Percentiles rank a stretch among this genome's conserved stretches.
Evolutionary conservation across 352 stramenopile genomes (phyloP).

Genomic region (Phytophthora nicotianae): DNA sequence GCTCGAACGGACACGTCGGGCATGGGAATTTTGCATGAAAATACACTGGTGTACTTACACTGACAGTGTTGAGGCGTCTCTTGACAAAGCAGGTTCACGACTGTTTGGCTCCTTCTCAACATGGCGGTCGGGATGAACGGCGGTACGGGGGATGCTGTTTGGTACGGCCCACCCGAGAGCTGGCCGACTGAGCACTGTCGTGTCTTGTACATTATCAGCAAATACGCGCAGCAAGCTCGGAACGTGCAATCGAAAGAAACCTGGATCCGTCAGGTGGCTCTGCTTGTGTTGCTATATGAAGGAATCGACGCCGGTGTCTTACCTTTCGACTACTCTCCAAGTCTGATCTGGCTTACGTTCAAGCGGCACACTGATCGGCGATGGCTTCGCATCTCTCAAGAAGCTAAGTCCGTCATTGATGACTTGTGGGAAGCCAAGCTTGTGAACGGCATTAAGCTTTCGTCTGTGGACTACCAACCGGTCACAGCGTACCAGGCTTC

Average conservation of each 20-base stretch:
- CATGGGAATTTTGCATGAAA: slow-evolving; percentile 30
- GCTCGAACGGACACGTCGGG: slow-evolving; percentile 2
- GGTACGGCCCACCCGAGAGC: slow-evolving; percentile 56
- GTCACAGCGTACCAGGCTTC: slow-evolving; percentile 96
- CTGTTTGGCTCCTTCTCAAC: slow-evolving; percentile 5
- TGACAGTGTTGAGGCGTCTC: slow-evolving; percentile 21
- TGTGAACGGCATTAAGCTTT: slow-evolving; percentile 95
- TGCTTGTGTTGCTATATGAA: slow-evolving; percentile 97
- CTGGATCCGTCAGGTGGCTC: slow-evolving; percentile 95
- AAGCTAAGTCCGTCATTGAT: slow-evolving; percentile 96
- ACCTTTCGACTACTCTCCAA: slow-evolving; percentile 96
- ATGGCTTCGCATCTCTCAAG: slow-evolving; percentile 94
- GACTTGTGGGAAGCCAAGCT: slow-evolving; percentile 95
- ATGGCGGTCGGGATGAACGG: slow-evolving; percentile 10
- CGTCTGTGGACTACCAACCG: slow-evolving; percentile 92
- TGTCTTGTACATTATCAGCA: slow-evolving; percentile 94
- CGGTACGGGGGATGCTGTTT: slow-evolving; percentile 39
- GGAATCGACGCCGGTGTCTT: slow-evolving; percentile 94
- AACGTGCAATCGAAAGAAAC: slow-evolving; percentile 87
- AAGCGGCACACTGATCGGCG: slow-evolving; percentile 70
- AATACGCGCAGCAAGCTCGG: slow-evolving; percentile 91
- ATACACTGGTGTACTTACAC: slow-evolving; percentile 20
- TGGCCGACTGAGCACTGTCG: slow-evolving; percentile 94
- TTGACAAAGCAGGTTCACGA: slow-evolving; percentile 19
- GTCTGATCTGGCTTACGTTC: slow-evolving; percentile 92